A percentile compares a stretch with the other conserved stretches of the same genome.
Evolutionary conservation across 108 stramenopile species (phyloP).

Genomic region (Cyclotella kingstonii): DNA sequence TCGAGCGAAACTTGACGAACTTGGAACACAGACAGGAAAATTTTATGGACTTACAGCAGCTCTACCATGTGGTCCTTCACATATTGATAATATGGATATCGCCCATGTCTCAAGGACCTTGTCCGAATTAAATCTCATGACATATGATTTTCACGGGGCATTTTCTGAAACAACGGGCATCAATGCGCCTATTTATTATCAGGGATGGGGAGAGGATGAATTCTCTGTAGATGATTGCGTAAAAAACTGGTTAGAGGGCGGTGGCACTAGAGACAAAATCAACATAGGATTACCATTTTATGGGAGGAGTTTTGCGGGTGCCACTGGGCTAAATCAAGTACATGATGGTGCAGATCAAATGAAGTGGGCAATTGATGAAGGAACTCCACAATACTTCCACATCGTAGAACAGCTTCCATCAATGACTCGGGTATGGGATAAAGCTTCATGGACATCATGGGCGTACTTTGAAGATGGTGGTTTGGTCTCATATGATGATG

Average conservation of each 20-base stretch:
- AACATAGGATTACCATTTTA: constrained; percentile 35
- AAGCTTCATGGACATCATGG: constrained; percentile 27
- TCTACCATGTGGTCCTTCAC: constrained; percentile 27
- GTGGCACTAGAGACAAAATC: constrained; percentile 27
- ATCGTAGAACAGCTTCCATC: constrained; percentile 32
- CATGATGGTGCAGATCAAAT: constrained; percentile 34
- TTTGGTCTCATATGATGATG: constrained; percentile 28
- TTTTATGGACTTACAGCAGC: constrained; percentile 44
- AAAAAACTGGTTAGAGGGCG: constrained; percentile 35
- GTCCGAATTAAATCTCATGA: constrained; percentile 37
- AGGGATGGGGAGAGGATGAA: constrained; percentile 31
- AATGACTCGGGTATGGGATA: constrained; percentile 37
- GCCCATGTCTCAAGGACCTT: constrained; percentile 24
- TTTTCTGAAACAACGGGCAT: constrained; percentile 21
- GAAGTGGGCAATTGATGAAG: constrained; percentile 31
- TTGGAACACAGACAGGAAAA: constrained; percentile 18
- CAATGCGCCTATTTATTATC: constrained; percentile 34
- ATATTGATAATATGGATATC: constrained; percentile 39
- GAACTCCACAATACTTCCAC: constrained; percentile 28
- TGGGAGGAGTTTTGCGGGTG: constrained; percentile 19
- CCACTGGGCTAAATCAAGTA: constrained; percentile 34
- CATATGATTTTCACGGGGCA: constrained; percentile 41
- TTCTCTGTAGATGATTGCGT: constrained; percentile 35
- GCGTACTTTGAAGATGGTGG: constrained; percentile 35
- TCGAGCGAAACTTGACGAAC: constrained; percentile 23